Conservation (phyloP, 2,329 filamentous ascomycete species). For the Stachybotrys elegans region DNA sequence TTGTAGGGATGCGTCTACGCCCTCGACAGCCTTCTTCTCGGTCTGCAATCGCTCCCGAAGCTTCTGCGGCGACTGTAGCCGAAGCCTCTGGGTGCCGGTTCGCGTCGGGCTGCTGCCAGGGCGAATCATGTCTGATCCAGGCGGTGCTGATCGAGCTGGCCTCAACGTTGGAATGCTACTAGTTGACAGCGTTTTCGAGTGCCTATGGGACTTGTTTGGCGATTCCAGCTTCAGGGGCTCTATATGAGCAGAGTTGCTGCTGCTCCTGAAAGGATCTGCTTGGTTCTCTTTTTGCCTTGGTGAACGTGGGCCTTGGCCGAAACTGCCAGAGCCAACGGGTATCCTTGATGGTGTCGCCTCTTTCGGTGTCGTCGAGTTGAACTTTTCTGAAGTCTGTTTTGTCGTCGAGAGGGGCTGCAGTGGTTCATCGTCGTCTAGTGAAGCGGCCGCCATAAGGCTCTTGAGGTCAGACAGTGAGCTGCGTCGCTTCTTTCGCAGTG, state of each 20-base stretch:
- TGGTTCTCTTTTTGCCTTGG: conserved; percentile 43
- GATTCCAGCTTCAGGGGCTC: conserved; percentile 14
- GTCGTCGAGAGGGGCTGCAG: conserved; percentile 44
- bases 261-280: conserved; percentile 16
- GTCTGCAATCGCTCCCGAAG: conserved; percentile 79
- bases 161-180: conserved; percentile 52
- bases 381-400: conserved; percentile 51
- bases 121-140: conserved; percentile 17
- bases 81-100: conserved; percentile 45
- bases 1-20: conserved; percentile 64
- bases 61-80: conserved; percentile 67
- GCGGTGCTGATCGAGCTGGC: conserved; percentile 25
- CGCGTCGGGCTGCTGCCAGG: conserved; percentile 22
- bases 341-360: conserved; percentile 43
- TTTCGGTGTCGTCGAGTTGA: conserved; percentile 49
- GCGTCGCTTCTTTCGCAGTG: conserved; percentile 71
- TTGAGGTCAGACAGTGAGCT: conserved; percentile 88
- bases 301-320: conserved; percentile 30
- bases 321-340: conserved; percentile 40
- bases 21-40: conserved; percentile 70
- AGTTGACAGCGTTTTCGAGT: conserved; percentile 46
- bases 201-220: conserved; percentile 24
- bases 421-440: conserved; percentile 34
- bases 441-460: conserved; percentile 58
- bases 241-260: conserved; percentile 10